Conservation (phyloP, 2,329 filamentous ascomycete genomes). For the Calonectria ilicicola region DNA sequence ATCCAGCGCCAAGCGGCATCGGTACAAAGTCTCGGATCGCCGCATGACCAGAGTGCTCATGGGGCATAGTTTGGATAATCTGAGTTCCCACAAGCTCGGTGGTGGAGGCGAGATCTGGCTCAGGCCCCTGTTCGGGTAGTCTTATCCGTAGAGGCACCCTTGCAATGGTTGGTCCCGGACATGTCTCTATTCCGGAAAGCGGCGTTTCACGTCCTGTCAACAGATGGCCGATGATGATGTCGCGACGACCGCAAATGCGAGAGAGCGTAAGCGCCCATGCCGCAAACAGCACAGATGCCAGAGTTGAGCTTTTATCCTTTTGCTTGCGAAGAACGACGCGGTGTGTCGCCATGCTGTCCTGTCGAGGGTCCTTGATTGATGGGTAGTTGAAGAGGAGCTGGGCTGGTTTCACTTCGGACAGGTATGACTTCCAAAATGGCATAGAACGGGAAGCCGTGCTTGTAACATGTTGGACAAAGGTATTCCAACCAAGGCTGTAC, state of each 20-base stretch:
- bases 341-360: not conserved
- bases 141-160: not conserved
- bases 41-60: not conserved
- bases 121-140: not conserved
- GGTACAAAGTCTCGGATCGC: not conserved
- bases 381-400: not conserved
- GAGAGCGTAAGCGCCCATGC: not conserved
- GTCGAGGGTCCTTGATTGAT: not conserved
- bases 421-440: not conserved
- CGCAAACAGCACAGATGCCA: not conserved
- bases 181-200: not conserved
- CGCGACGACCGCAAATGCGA: not conserved
- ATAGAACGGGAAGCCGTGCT: not conserved
- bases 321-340: not conserved
- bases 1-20: not conserved
- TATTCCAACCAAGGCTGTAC: not conserved
- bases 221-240: not conserved
- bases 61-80: not conserved
- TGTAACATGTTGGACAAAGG: not conserved
- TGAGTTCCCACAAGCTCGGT: not conserved
- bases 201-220: not conserved
- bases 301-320: not conserved
- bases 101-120: not conserved
- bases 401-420: not conserved
- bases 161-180: not conserved